Base-by-base conservation (phyloP, 2,329 filamentous ascomycete genomes). In the Trichoderma atroviride region DNA sequence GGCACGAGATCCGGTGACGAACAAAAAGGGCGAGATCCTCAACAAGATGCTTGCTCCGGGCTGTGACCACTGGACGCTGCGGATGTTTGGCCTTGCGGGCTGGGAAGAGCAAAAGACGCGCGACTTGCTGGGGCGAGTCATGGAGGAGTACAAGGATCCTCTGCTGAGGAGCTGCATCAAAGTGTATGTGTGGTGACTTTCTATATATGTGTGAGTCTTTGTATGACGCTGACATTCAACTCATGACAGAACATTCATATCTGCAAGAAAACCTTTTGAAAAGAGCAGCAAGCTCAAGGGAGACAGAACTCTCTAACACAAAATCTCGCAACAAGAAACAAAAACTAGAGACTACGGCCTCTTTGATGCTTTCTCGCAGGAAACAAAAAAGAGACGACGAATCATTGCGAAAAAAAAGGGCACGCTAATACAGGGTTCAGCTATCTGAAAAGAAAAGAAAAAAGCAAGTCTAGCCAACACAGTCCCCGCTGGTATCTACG, bases 1-100 rank as follows among this genome's bases (percentile, higher is more conserved):
- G 78, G 79, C 80, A 0, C 75, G 76, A 29, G 82, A 84, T 61
- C 78, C 80, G 9, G 76, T 81, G 65, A 76, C 79, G 70, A 74
- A 75, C 33, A 75, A 74, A 43, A 81, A 81, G 50, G 81, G 81
- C 52, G 75, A 73, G 19, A 69, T 82, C 22, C 71, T 82, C 43
- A 77, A 76, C 4, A 72, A 78, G 59, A 79, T 83, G 74, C 74
- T 81, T 1, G 74, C 43, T 2, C 19, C 56, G 13, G 61, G 66
- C 14, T 63, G 58, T 11, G 56, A 63, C 11, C 43, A 69, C 14
- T 70, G 69, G 74, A 75, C 76, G 1, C 64, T 80, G 37, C 76
- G 75, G 69, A 70, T 81, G 59, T 81, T 81, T 59, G 75, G 73
- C 6, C 66, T 72, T 7, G 72, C 73, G 11, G 79, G 79, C 0